phyloP scores from a whole-genome alignment of 2,329 filamentous ascomycete genomes.

The Diaporthe sp. region DNA sequence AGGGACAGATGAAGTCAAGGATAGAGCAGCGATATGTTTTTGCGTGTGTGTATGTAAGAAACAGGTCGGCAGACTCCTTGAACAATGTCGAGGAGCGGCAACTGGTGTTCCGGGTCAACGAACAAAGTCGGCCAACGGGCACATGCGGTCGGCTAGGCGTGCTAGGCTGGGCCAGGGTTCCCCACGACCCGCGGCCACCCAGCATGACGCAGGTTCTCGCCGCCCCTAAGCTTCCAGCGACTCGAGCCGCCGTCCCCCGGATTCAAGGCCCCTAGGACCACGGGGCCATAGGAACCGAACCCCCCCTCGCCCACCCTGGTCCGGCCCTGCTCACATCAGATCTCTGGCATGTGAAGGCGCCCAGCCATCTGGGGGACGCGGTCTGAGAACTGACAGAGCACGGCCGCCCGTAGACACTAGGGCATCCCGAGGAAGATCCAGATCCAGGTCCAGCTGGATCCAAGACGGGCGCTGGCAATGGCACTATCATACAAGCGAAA shows the following conservation, averaged over 20 bases:
- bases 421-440: slow-evolving; percentile 19
- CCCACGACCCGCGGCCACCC: slow-evolving; percentile 16
- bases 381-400: slow-evolving; percentile 6
- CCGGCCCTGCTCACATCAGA: slow-evolving; percentile 18
- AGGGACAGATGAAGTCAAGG: neutral
- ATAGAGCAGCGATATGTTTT: neutral
- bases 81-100: slow-evolving; percentile 14
- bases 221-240: slow-evolving; percentile 7
- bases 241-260: slow-evolving; percentile 15
- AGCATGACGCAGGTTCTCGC: slow-evolving; percentile 31
- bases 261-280: slow-evolving; percentile 1
- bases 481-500: neutral
- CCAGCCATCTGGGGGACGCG: neutral
- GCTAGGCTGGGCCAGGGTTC: slow-evolving; percentile 4
- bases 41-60: neutral
- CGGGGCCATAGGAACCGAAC: neutral
- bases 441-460: slow-evolving; percentile 3
- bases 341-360: slow-evolving; percentile 37
- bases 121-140: slow-evolving; percentile 27
- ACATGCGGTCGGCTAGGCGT: slow-evolving; percentile 16
- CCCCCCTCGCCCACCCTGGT: neutral
- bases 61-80: neutral
- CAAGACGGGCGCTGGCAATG: neutral
- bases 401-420: neutral
- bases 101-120: neutral